A percentile compares a stretch with the other conserved stretches of the same genome.
Conservation (phyloP, 2,329 filamentous ascomycete genomes). For the Aureobasidium sp. region DNA sequence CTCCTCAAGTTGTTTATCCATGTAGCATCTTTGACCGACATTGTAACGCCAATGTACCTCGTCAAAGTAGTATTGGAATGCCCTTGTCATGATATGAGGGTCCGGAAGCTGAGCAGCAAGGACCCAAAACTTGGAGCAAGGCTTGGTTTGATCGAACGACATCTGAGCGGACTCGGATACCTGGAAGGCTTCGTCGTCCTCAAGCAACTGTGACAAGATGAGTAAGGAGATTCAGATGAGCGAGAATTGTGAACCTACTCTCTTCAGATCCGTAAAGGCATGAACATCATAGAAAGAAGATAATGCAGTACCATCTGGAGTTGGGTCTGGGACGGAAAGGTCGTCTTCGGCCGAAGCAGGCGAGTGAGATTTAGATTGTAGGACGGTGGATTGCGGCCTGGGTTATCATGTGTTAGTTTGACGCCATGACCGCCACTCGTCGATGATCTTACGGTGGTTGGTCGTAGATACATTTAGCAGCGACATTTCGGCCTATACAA, state of each 20-base stretch:
- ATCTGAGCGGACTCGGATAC: too few relatives aligned
- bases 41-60: background rate
- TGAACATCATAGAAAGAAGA: background rate
- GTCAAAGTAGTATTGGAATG: background rate
- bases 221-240: background rate
- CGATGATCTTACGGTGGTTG: background rate
- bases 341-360: background rate
- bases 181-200: background rate
- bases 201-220: background rate
- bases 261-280: background rate
- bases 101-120: background rate
- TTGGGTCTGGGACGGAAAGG: background rate
- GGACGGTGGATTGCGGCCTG: background rate
- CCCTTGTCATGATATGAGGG: background rate
- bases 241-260: background rate
- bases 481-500: background rate
- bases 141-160: background rate
- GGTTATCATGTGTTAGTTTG: background rate
- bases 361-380: background rate
- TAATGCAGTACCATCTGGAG: background rate
- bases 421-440: background rate
- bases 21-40: background rate
- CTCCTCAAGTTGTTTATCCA: background rate
- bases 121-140: background rate
- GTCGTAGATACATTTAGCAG: background rate